Evolutionary conservation across 225 moss, liverwort and hornwort species (phyloP), one percentile per base, ranked within the genome.

Genomic region (Bryum argenteum): DNA sequence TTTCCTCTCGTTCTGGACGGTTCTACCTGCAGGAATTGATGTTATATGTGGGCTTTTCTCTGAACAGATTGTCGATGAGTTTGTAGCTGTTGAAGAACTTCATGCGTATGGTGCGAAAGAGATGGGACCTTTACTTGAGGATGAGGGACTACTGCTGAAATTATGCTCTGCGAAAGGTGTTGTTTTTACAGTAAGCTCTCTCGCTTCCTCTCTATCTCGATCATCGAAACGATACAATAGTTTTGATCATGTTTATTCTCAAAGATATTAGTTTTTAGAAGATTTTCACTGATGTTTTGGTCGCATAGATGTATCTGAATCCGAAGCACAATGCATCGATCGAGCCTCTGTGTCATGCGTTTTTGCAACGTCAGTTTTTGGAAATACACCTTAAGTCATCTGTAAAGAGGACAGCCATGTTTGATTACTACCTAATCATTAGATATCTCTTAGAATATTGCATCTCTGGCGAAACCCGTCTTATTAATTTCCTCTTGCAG

Each of bases 41-140:
- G 40, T 66, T 9, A n/a, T 44, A 11, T 68, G 11, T 76, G 51
- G 66, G 51, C 56, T 17, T 44, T 61, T 66, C 38, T 56, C 44
- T 23, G 19, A 77, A 19, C 82, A 88, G 88, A 69, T 88, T 48
- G 77, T 94, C 85, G 98, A 99, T 63, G 88, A 94, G 70, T 90
- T 73, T 68, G 89, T 89, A 65, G 98, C 98, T 42, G 92, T 99
- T 66, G 92, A 99, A 69, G 98, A 99, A 78, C 90, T 99, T 82
- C 98, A 99, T 77, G 91, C 83, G n/a, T 80, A 89, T 58, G 85
- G 96, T 78, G 88, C 88, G 51, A 85, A 93, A 78, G 91, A 93
- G 23, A 90, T 96, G 87, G 89, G 83, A 77, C 89, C 78, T 74
- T 74, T 89, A 58, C 82, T 85, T 71, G 94, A 94, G 75, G 85